These are phyloP conservation scores for Malus sieversii DNA, from an alignment of 306 rosid genomes.

Conservation along the genomic window DNA sequence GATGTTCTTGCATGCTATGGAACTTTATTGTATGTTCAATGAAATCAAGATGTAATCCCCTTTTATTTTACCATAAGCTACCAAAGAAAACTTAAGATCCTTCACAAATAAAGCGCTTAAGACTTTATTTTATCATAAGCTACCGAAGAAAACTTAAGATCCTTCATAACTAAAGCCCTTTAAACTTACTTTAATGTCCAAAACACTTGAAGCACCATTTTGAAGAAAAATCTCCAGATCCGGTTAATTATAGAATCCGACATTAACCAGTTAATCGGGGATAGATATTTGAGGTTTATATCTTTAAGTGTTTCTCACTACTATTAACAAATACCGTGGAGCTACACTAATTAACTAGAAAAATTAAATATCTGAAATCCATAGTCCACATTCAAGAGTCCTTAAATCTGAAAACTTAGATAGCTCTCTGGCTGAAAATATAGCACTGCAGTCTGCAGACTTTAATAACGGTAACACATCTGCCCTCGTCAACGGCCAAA, in stretches of 20 bases:
- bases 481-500: slow-evolving; percentile 20
- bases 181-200: too few species aligned
- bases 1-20: background rate
- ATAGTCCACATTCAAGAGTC: too few species aligned
- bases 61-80: background rate
- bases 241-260: too few species aligned
- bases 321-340: too few species aligned
- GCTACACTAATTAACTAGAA: too few species aligned
- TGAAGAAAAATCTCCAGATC: background rate
- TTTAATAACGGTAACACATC: background rate
- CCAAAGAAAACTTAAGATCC: background rate
- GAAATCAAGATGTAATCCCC: background rate
- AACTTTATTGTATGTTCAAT: background rate
- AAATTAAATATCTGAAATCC: too few species aligned
- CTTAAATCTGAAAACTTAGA: background rate
- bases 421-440: background rate
- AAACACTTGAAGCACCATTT: background rate
- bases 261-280: too few species aligned
- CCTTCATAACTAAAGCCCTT: background rate
- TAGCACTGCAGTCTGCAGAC: too few species aligned
- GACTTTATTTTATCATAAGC: background rate
- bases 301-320: too few species aligned
- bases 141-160: background rate
- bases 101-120: background rate
- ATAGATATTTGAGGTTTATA: too few species aligned